Evolutionary conservation across 352 stramenopile species (phyloP).

Genomic region (Globisporangium solare): DNA sequence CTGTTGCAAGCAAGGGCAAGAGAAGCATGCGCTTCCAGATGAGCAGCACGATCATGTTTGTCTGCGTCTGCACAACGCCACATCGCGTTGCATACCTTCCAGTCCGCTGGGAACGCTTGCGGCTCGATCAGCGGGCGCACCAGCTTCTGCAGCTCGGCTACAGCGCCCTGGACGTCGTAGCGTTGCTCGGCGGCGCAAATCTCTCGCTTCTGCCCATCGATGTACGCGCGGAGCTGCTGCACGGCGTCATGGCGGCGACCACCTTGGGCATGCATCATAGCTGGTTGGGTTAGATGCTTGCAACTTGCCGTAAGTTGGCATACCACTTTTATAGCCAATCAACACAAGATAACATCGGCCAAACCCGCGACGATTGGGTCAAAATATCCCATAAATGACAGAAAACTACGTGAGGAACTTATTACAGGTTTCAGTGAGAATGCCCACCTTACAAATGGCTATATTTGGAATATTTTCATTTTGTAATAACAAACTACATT

Average conservation of each 20-base stretch:
- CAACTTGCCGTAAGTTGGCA: neutral
- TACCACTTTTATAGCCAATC: too few species aligned
- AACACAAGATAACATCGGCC: too few species aligned
- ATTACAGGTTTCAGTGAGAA: too few species aligned
- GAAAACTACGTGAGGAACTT: slow-evolving; percentile 18
- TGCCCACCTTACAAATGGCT: too few species aligned
- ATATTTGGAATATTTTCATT: too few species aligned
- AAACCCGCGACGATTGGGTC: too few species aligned
- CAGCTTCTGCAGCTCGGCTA: slow-evolving; percentile 28
- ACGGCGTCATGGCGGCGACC: slow-evolving; percentile 12
- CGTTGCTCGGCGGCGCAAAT: slow-evolving; percentile 38
- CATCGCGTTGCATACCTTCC: slow-evolving; percentile 33
- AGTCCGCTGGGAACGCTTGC: slow-evolving; percentile 25
- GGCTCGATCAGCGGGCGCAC: slow-evolving; percentile 26
- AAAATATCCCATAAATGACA: neutral
- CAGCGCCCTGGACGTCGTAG: slow-evolving; percentile 38
- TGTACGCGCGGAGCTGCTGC: slow-evolving; percentile 41
- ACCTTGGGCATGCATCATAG: neutral
- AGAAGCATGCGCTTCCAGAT: neutral
- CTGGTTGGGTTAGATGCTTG: neutral
- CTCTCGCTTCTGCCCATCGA: slow-evolving; percentile 40
- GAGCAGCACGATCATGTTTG: too few species aligned
- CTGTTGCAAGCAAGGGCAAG: slow-evolving; percentile 15
- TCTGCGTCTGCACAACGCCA: neutral
- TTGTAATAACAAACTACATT: too few species aligned